phyloP scores from a whole-genome alignment of 352 stramenopile genomes.

The Phytophthora rubi region DNA sequence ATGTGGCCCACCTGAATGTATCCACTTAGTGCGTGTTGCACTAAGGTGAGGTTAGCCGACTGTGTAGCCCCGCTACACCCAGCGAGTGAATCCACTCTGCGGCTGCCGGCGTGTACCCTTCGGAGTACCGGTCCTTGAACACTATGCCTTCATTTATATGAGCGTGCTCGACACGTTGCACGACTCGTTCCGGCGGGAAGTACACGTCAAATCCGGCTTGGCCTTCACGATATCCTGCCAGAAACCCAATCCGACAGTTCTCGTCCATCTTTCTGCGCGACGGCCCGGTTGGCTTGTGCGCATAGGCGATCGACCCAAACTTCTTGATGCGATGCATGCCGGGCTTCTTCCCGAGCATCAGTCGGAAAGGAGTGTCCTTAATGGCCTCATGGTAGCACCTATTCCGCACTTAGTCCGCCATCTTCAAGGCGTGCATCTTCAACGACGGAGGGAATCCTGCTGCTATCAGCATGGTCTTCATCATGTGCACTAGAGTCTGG shows the following conservation, averaged over 20 bases:
- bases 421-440: background rate
- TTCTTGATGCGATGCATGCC: background rate
- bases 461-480: conserved; percentile 7
- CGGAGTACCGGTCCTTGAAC: background rate
- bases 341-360: background rate
- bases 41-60: no score
- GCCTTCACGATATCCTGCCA: background rate
- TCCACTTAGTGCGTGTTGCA: no score
- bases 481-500: background rate
- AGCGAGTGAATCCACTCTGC: no score
- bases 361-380: background rate
- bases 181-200: background rate
- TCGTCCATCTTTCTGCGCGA: background rate
- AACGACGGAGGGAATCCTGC: background rate
- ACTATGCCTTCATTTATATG: background rate
- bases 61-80: no score
- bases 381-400: background rate
- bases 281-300: no score
- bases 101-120: no score
- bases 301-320: background rate
- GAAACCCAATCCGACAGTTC: background rate
- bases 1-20: no score
- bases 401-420: background rate
- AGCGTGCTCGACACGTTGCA: background rate
- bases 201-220: background rate